Conservation (phyloP, 306 rosid genomes). For the Pterocarpus macrocarpus region DNA sequence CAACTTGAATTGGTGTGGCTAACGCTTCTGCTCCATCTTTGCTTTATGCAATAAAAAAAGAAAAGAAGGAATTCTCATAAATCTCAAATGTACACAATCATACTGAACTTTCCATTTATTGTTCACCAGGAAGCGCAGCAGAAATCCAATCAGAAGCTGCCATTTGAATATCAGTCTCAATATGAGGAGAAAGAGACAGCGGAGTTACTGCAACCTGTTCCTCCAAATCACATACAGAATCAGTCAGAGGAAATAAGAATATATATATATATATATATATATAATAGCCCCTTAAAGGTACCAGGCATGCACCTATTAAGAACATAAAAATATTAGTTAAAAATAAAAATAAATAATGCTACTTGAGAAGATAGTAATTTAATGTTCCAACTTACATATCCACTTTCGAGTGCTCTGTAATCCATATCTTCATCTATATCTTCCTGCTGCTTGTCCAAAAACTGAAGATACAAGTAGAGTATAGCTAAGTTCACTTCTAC, state of each 20-base stretch:
- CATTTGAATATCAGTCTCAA: slow-evolving; percentile 65
- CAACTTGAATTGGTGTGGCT: slow-evolving; percentile 58
- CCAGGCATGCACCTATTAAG: not conserved
- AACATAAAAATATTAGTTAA: slow-evolving; percentile 4
- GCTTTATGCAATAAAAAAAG: slow-evolving; percentile 46
- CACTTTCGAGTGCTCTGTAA: slow-evolving; percentile 90
- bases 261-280: not conserved
- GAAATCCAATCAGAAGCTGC: slow-evolving; percentile 89
- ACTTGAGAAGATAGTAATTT: slow-evolving; percentile 14
- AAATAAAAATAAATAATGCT: not conserved
- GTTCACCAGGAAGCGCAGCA: slow-evolving; percentile 62
- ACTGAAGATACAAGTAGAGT: slow-evolving; percentile 62
- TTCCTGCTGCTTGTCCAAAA: slow-evolving; percentile 81
- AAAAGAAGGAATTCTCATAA: slow-evolving; percentile 51
- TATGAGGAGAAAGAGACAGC: slow-evolving; percentile 61
- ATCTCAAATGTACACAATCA: slow-evolving; percentile 80
- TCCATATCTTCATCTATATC: slow-evolving; percentile 79
- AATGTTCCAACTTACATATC: slow-evolving; percentile 78
- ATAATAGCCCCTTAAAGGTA: not conserved
- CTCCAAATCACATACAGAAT: slow-evolving; percentile 49
- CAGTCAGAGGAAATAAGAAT: slow-evolving; percentile 5
- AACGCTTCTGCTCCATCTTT: slow-evolving; percentile 56
- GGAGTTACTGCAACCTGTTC: slow-evolving; percentile 93
- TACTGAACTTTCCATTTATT: slow-evolving; percentile 53
- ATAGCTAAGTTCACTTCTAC: slow-evolving; percentile 46